Conservation (phyloP, 1,284 basidiomycete genomes). For the Hemileia vastatrix region DNA sequence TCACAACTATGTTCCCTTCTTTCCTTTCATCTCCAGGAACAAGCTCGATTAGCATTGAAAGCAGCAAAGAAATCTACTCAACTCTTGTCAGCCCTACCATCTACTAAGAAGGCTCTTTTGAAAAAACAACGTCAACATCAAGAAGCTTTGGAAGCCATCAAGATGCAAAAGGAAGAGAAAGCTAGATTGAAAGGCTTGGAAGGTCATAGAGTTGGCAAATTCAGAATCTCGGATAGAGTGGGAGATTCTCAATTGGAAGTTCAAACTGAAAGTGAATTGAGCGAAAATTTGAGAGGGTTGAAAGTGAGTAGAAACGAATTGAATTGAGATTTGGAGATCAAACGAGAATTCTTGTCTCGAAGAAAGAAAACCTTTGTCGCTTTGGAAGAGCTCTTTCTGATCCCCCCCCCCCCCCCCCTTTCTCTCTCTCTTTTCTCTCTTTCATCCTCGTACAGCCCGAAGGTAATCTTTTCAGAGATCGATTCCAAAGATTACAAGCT, state of each 20-base stretch:
- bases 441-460: constrained; percentile 56
- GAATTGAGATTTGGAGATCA: constrained; percentile 1
- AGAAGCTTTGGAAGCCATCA: constrained; percentile 25
- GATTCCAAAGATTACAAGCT: constrained; percentile 71
- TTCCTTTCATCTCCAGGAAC: neutral
- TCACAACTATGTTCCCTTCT: too few relatives aligned
- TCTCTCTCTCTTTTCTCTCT: neutral
- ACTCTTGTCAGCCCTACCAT: constrained; percentile 29
- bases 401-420: neutral
- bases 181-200: constrained; percentile 28
- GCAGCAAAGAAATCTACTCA: neutral
- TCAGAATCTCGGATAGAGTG: constrained; percentile 24
- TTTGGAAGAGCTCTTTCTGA: neutral
- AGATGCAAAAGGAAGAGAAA: constrained; percentile 24
- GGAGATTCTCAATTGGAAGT: constrained; percentile 55
- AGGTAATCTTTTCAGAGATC: constrained; percentile 83
- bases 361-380: neutral
- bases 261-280: constrained; percentile 82
- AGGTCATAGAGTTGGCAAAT: constrained; percentile 31
- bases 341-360: neutral
- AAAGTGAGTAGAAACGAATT: constrained; percentile 53
- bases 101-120: constrained; percentile 16
- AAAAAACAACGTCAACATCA: constrained; percentile 19
- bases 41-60: neutral
- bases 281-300: constrained; percentile 70